Evolutionary conservation across 1,284 basidiomycete genomes (phyloP), one percentile per base, ranked within the genome.

Genomic region (Xerocomus minutiporus): DNA sequence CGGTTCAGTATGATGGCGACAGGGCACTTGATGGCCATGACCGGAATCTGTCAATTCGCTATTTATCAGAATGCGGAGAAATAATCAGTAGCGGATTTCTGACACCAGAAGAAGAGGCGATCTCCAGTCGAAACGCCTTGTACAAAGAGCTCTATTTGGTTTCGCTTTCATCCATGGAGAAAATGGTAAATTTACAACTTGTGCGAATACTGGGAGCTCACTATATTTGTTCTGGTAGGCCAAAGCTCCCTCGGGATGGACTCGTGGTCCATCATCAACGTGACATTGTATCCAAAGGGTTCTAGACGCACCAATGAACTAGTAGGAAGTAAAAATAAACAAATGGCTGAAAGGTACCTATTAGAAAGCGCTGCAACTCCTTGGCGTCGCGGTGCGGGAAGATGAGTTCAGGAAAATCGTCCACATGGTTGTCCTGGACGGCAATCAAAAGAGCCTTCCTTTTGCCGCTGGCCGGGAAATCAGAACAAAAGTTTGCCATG

Each of bases 71-170:
- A 25, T 28, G 29, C 1, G 26, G 13, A n/a, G 23, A 3, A 6
- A 35, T 28, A 2, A 8, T 7, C 7, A 36, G 3, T 13, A 9
- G 20, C 15, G 3, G 9, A 12, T 23, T 12, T 28, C 69, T 48
- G 41, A 69, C 75, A 76, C 42, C 71, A 71, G 43, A 76, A 74
- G 36, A 74, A 71, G 26, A 76, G 67, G 23, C 49, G 65, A 50
- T 77, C 75, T 0, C 69, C 68, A 3, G 65, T 31, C 4, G 60
- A 57, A 7, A 66, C 64, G 2, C 46, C 63, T 13, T 59, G 46
- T 2, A 73, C 69, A 2, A 76, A 59, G 4, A 43, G 53, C 0
- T 51, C 36, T 29, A 76, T 61, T 52, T 75, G 66, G 4, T 32
- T 56, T n/a, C 60, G 52, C 74, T 77, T 54, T n/a, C 11, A 41